phyloP scores from a whole-genome alignment of 345 rosid species.

The Durio zibethinus region DNA sequence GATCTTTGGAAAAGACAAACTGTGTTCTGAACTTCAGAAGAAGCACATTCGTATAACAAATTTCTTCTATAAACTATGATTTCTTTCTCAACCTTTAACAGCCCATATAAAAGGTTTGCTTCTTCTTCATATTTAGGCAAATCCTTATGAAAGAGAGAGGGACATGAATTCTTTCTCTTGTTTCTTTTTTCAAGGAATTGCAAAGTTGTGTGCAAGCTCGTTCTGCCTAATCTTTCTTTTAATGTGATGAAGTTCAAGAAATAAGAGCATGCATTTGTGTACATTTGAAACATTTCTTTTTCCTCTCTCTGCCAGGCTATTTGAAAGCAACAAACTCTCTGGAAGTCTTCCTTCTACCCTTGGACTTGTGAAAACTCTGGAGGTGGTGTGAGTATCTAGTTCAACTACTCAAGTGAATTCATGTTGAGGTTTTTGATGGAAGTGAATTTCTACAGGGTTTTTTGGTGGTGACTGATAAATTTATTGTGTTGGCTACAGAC shows the following conservation, averaged over 20 bases:
- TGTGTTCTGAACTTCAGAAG: not conserved
- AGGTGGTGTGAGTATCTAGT: slow-evolving; percentile 64
- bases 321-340: slow-evolving; percentile 58
- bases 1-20: not conserved
- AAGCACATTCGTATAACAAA: no score
- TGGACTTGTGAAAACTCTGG: slow-evolving; percentile 51
- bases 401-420: not conserved
- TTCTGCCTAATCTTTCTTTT: not conserved
- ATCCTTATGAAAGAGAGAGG: not conserved
- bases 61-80: not conserved
- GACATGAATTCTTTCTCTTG: not conserved
- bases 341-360: slow-evolving; percentile 64
- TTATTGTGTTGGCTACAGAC: slow-evolving; percentile 42
- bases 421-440: not conserved
- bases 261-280: not conserved
- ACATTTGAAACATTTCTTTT: not conserved
- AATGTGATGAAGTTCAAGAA: not conserved
- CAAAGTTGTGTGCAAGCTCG: not conserved
- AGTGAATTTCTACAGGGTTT: not conserved
- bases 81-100: not conserved
- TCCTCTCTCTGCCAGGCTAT: slow-evolving; percentile 46
- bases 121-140: not conserved
- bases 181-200: not conserved
- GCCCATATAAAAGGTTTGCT: not conserved
- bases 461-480: not conserved